Evolutionary conservation across 2,329 filamentous ascomycete species (phyloP).

Genomic region (Phyllosticta capitalensis): DNA sequence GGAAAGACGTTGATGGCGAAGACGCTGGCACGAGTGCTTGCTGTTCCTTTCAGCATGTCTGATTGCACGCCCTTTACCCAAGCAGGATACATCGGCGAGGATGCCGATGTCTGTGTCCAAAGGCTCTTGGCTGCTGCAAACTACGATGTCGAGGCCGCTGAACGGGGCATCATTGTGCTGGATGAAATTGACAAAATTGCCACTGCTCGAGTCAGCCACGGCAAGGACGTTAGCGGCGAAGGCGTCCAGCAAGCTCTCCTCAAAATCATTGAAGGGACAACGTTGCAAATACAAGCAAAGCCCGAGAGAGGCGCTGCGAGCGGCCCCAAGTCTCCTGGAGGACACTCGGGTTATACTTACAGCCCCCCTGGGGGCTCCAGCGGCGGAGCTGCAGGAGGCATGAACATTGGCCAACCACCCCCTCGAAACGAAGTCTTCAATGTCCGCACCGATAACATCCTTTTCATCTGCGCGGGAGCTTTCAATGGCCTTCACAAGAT

Average conservation of each 20-base stretch:
- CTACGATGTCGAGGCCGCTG: slow-evolving; percentile 74
- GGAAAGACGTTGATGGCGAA: slow-evolving; percentile 95
- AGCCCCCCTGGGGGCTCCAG: slow-evolving; percentile 14
- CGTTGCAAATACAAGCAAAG: slow-evolving; percentile 84
- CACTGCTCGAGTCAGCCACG: slow-evolving; percentile 74
- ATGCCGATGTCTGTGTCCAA: slow-evolving; percentile 93
- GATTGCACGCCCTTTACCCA: slow-evolving; percentile 96
- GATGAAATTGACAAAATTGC: slow-evolving; percentile 98
- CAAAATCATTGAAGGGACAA: slow-evolving; percentile 94
- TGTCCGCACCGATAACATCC: slow-evolving; percentile 88
- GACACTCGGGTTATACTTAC: slow-evolving; percentile 14
- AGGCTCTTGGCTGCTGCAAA: slow-evolving; percentile 81
- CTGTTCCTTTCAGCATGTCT: slow-evolving; percentile 89
- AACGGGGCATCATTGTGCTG: slow-evolving; percentile 87
- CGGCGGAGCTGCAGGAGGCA: slow-evolving; percentile 15
- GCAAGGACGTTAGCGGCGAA: slow-evolving; percentile 90
- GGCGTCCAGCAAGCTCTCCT: slow-evolving; percentile 92
- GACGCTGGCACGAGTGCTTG: slow-evolving; percentile 83
- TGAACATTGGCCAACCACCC: slow-evolving; percentile 17
- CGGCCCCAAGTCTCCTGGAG: slow-evolving; percentile 12
- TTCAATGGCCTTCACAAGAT: slow-evolving; percentile 88
- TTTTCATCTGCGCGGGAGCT: slow-evolving; percentile 94
- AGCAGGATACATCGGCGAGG: slow-evolving; percentile 94
- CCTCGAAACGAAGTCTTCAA: slow-evolving; percentile 54
- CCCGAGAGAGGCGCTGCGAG: slow-evolving; percentile 50